Base-by-base conservation (phyloP, 2,329 filamentous ascomycete species). In the Pyricularia sp. region DNA sequence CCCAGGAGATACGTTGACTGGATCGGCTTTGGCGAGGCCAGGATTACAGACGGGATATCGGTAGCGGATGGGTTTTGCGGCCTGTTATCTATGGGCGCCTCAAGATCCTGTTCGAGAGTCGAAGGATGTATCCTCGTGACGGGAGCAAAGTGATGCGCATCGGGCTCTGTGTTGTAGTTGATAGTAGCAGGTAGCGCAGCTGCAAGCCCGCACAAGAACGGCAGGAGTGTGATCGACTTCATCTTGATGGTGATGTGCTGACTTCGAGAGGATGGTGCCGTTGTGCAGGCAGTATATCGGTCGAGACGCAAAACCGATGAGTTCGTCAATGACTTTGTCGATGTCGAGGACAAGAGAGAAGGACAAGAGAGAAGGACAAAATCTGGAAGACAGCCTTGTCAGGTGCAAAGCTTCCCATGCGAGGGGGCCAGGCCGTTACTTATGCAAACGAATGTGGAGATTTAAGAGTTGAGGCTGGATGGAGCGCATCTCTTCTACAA, bases 71-170 rank as follows among this genome's bases (percentile, higher is more conserved):
- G 68, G 12, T 9, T 23, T 55, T 58, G 50, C 11, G 64, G 68
- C 28, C 68, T 55, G 58, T 69, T 69, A 55, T 69, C 58, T 55
- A 69, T 69, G 28, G 64, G 67, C 14, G 30, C 66, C 26, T 33
- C 58, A 2, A 68, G 28, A 31, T 33, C 67, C 10, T 31, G n/a
- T 11, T 36, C 36, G 33, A 50, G 1, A 7, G 25, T n/a, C 12
- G 23, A 20, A 50, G 33, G 23, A 12, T 66, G 25, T 50, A 66
- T n/a, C 36, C 65, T 42, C 17, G 33, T 66, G 1, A 14, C 3
- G 25, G 65, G 65, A 20, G 65, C 33, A 42, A 50, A 66, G 26
- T 66, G 65, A 26, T 26, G 25, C 10, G 25, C 14, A 26, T 28
- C 65, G n/a, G n/a, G 9, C 14, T 33, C n/a, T 7, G 10, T 42